These are phyloP conservation scores for Alternaria conjuncta DNA, from an alignment of 2,329 filamentous ascomycete genomes.

Conservation along the genomic window DNA sequence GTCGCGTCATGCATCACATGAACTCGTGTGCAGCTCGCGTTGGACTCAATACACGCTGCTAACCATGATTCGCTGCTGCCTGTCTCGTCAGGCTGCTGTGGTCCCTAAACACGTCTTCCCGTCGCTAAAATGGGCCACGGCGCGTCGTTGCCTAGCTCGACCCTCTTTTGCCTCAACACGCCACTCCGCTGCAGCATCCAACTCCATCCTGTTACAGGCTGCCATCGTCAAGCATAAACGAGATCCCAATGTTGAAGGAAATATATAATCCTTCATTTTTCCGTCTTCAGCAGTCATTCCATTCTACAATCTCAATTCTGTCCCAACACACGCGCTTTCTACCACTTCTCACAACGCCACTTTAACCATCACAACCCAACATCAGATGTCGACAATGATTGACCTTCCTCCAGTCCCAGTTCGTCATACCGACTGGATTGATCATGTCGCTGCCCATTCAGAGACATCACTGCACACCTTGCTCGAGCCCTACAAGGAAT, in stretches of 20 bases:
- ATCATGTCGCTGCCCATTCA: conserved; percentile 63
- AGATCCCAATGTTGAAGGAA: background rate
- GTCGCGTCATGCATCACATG: conserved; percentile 5
- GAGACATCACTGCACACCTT: conserved; percentile 63
- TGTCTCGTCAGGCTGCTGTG: conserved; percentile 2
- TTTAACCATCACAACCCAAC: conserved; percentile 19
- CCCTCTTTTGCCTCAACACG: conserved; percentile 24
- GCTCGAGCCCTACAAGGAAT: conserved; percentile 70
- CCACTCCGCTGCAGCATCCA: conserved; percentile 20
- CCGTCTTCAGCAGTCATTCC: background rate
- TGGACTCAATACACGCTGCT: background rate
- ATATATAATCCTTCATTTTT: background rate
- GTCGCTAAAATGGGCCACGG: background rate
- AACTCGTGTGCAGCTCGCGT: background rate
- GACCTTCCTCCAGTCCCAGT: conserved; percentile 49
- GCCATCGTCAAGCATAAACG: background rate
- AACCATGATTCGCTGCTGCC: conserved; percentile 4
- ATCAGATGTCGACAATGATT: conserved; percentile 1
- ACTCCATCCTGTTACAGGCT: background rate
- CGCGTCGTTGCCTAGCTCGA: conserved; percentile 3
- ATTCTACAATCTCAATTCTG: background rate
- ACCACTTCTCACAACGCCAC: background rate
- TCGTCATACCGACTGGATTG: conserved; percentile 51
- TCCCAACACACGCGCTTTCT: background rate
- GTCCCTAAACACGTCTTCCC: background rate